A percentile compares a stretch with the other conserved stretches of the same genome.
phyloP scores from a whole-genome alignment of 2,329 filamentous ascomycete species.

The Aspergillus candidus region DNA sequence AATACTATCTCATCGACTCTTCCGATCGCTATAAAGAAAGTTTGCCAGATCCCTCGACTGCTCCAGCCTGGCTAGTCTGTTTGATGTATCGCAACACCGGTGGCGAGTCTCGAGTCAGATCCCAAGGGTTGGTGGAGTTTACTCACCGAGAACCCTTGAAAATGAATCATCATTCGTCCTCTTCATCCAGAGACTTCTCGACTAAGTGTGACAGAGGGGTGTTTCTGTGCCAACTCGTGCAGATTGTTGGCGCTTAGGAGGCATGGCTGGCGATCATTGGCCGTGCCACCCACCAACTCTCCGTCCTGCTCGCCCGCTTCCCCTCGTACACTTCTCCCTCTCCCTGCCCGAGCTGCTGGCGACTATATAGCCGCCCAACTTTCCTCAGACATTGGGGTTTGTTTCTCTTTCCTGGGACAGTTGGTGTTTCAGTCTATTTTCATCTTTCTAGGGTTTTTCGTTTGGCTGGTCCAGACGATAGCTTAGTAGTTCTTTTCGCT shows the following conservation, averaged over 20 bases:
- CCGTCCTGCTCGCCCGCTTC: slow-evolving; percentile 1
- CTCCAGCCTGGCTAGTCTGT: no score
- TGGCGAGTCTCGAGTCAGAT: no score
- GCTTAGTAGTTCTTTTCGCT: slow-evolving; percentile 21
- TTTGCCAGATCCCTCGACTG: no score
- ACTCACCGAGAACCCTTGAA: neutral
- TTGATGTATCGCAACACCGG: no score
- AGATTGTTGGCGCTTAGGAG: slow-evolving; percentile 15
- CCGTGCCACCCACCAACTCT: neutral
- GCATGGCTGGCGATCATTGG: slow-evolving; percentile 9
- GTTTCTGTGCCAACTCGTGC: slow-evolving; percentile 11
- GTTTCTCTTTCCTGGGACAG: slow-evolving; percentile 20
- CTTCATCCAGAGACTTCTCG: neutral
- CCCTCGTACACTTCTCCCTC: neutral
- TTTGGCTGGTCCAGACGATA: slow-evolving; percentile 42
- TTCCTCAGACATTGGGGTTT: slow-evolving; percentile 8
- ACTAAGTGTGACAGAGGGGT: slow-evolving; percentile 11
- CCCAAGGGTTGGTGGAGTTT: neutral
- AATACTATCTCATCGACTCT: no score
- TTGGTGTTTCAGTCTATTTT: slow-evolving; percentile 36
- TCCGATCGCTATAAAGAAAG: no score
- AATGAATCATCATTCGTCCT: slow-evolving; percentile 5
- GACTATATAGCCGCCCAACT: slow-evolving; percentile 32
- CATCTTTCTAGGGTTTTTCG: slow-evolving; percentile 20
- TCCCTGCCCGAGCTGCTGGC: neutral